These are phyloP conservation scores for Podochytrium sp. DNA, from an alignment of 192 early-diverging fungal species.

Conservation along the genomic window DNA sequence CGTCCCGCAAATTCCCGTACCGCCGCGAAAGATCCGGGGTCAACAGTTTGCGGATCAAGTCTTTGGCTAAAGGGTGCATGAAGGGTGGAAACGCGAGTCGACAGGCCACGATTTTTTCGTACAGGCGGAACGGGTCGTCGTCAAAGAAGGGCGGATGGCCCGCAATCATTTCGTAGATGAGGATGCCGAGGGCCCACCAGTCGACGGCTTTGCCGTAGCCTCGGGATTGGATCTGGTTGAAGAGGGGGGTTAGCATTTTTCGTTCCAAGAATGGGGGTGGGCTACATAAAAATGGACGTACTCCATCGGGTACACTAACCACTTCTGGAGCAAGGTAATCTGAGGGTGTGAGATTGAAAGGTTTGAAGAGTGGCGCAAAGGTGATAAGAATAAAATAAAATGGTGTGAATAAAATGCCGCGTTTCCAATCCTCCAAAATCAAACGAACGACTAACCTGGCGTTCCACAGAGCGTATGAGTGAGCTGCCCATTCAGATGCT, in stretches of 20 bases:
- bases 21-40: conserved; percentile 76
- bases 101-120: conserved; percentile 74
- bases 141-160: conserved; percentile 76
- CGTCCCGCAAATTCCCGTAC: conserved; percentile 76
- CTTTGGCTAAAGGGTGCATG: conserved; percentile 76
- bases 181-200: conserved; percentile 93
- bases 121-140: conserved; percentile 74
- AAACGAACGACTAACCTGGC: too few relatives aligned
- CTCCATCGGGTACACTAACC: conserved; percentile 37
- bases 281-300: neutral
- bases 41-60: conserved; percentile 71
- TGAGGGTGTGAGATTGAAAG: too few relatives aligned
- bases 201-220: conserved; percentile 93
- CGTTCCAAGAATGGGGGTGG: neutral
- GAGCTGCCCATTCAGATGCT: conserved; percentile 66
- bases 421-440: too few relatives aligned
- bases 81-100: conserved; percentile 72
- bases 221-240: conserved; percentile 77
- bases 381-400: too few relatives aligned
- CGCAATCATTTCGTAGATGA: conserved; percentile 75
- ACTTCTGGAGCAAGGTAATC: conserved; percentile 80
- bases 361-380: too few relatives aligned
- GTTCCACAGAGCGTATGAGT: conserved; percentile 83
- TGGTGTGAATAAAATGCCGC: too few relatives aligned
- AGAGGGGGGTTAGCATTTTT: neutral